Percentiles rank a stretch among this genome's conserved stretches.
Evolutionary conservation across 2,329 filamentous ascomycete genomes (phyloP).

Genomic region (Xylariales sp.): DNA sequence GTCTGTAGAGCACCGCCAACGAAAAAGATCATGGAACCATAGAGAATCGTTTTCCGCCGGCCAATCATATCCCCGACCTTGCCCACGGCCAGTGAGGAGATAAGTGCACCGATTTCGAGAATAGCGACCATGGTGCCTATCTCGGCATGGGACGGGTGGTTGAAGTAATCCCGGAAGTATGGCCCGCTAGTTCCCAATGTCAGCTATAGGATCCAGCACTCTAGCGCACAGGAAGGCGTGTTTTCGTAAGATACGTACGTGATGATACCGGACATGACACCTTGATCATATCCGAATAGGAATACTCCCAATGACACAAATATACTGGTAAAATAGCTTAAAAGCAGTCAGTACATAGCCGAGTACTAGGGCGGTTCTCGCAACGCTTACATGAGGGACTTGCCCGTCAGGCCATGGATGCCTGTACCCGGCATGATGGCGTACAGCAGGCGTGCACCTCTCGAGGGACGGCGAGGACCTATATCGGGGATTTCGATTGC

Average conservation of each 20-base stretch:
- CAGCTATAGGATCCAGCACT: neutral
- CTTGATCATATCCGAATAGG: conserved; percentile 85
- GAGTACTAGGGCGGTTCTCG: neutral
- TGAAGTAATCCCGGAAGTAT: conserved; percentile 88
- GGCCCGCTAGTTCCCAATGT: conserved; percentile 54
- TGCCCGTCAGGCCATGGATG: conserved; percentile 89
- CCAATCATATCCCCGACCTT: conserved; percentile 89
- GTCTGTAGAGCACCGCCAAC: conserved; percentile 81
- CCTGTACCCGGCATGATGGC: conserved; percentile 81
- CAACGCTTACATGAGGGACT: conserved; percentile 77
- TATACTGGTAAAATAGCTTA: conserved; percentile 89
- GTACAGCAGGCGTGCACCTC: conserved; percentile 67
- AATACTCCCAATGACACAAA: conserved; percentile 85
- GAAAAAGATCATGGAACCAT: conserved; percentile 85
- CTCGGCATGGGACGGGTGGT: conserved; percentile 79
- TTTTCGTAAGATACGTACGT: conserved; percentile 42
- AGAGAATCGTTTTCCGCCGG: conserved; percentile 83
- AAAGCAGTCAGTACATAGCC: conserved; percentile 13
- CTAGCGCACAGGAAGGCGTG: neutral
- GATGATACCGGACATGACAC: conserved; percentile 76
- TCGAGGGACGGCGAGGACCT: conserved; percentile 56
- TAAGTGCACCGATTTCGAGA: conserved; percentile 86
- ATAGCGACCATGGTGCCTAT: conserved; percentile 98
- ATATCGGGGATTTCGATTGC: conserved; percentile 78
- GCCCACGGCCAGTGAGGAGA: conserved; percentile 82